A percentile compares a stretch with the other conserved stretches of the same genome.
phyloP scores from a whole-genome alignment of 2,329 filamentous ascomycete genomes.

The Penicillium vulpinum region DNA sequence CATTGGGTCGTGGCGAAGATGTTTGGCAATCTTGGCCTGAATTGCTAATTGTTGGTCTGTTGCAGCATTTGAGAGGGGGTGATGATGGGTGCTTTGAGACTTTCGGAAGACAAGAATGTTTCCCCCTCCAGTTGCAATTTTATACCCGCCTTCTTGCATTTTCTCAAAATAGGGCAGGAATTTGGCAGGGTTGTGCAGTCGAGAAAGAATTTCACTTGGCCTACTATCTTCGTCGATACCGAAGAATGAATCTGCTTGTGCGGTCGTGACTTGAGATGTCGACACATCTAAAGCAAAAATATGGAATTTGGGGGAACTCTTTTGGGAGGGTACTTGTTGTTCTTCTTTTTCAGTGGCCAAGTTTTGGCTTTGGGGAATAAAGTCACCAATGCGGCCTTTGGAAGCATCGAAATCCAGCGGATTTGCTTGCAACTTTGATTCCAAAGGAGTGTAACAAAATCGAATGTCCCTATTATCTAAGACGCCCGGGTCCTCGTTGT shows the following conservation, averaged over 20 bases:
- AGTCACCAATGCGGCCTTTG: slow-evolving; percentile 13
- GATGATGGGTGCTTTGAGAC: background rate
- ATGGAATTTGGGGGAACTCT: slow-evolving; percentile 24
- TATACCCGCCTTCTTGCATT: slow-evolving; percentile 44
- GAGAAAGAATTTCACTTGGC: slow-evolving; percentile 38
- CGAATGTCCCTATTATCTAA: slow-evolving; percentile 15
- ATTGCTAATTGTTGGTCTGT: slow-evolving; percentile 3
- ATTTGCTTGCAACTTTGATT: background rate
- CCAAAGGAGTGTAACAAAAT: slow-evolving; percentile 3
- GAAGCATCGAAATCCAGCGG: background rate
- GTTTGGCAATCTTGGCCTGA: slow-evolving; percentile 12
- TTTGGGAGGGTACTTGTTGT: slow-evolving; percentile 2
- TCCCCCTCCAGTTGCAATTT: slow-evolving; percentile 43
- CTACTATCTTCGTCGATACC: slow-evolving; percentile 23
- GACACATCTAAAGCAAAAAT: slow-evolving; percentile 43
- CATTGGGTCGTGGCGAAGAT: slow-evolving; percentile 13
- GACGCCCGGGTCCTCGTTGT: slow-evolving; percentile 2
- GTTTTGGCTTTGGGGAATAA: slow-evolving; percentile 3
- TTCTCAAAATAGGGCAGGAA: slow-evolving; percentile 43
- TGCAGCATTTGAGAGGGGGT: background rate
- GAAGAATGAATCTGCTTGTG: slow-evolving; percentile 37
- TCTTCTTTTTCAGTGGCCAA: background rate
- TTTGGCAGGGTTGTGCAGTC: slow-evolving; percentile 42
- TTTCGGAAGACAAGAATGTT: slow-evolving; percentile 45
- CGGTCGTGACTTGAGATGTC: slow-evolving; percentile 30